Conservation (phyloP, 108 stramenopile genomes). For the Schizochytrium sp. region DNA sequence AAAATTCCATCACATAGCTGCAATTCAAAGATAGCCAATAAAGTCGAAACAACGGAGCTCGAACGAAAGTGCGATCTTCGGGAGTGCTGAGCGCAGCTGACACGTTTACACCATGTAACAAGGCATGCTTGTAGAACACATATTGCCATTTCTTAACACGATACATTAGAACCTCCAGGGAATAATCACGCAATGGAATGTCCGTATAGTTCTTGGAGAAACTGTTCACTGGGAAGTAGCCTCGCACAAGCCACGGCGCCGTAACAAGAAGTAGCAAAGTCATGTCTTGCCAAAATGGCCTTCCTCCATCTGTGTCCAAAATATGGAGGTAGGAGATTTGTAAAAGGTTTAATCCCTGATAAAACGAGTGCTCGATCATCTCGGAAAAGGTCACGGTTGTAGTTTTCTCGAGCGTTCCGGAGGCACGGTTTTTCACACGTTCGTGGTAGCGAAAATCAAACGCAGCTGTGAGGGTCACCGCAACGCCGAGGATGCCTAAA, state of each 20-base stretch:
- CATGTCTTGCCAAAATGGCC: background rate
- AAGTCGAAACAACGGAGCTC: constrained; percentile 72
- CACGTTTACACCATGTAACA: constrained; percentile 85
- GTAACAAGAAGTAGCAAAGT: constrained; percentile 73
- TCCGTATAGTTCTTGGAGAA: constrained; percentile 72
- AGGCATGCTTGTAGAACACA: constrained; percentile 86
- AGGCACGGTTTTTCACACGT: constrained; percentile 76
- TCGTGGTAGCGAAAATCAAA: constrained; percentile 80
- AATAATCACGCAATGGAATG: background rate
- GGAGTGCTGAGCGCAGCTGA: constrained; percentile 67
- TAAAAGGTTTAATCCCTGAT: constrained; percentile 82
- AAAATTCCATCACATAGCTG: constrained; percentile 88
- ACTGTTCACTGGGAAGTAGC: constrained; percentile 81
- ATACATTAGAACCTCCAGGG: constrained; percentile 75
- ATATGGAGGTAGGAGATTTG: constrained; percentile 81
- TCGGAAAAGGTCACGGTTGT: constrained; percentile 86
- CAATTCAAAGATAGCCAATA: constrained; percentile 84
- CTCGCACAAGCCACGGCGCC: constrained; percentile 80
- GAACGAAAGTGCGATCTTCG: background rate
- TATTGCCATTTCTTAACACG: constrained; percentile 88
- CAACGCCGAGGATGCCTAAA: constrained; percentile 78
- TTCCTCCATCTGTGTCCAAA: background rate
- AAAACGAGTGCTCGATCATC: constrained; percentile 89
- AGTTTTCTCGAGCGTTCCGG: constrained; percentile 79
- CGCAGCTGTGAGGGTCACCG: constrained; percentile 80